These are phyloP conservation scores for Punica granatum DNA, from an alignment of 345 rosid genomes.

Conservation along the genomic window DNA sequence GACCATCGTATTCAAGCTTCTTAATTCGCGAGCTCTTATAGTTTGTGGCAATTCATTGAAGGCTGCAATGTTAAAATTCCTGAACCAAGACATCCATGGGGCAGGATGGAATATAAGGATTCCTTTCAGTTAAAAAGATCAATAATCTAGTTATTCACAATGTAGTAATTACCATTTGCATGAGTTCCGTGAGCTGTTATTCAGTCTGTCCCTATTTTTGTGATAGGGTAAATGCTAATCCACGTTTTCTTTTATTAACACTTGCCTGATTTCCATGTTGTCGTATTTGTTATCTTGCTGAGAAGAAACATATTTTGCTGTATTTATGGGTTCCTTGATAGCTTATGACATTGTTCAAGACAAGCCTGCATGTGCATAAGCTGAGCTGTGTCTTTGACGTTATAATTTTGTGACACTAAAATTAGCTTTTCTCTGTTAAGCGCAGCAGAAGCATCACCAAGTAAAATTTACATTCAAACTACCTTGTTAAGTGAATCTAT, in stretches of 20 bases:
- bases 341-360: background rate
- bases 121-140: too few relatives aligned
- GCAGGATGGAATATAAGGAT: background rate
- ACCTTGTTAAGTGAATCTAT: background rate
- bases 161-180: too few relatives aligned
- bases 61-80: background rate
- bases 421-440: too few relatives aligned
- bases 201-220: background rate
- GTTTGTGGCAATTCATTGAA: background rate
- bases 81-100: background rate
- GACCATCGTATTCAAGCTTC: background rate
- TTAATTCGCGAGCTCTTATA: too few relatives aligned
- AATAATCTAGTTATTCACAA: too few relatives aligned
- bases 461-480: background rate
- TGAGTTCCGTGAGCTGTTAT: too few relatives aligned
- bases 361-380: background rate
- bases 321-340: background rate
- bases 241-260: too few relatives aligned
- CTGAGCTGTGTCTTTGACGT: background rate
- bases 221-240: too few relatives aligned
- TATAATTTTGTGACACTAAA: too few relatives aligned
- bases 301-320: too few relatives aligned
- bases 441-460: background rate
- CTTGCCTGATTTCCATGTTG: too few relatives aligned
- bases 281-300: too few relatives aligned